Evolutionary conservation across 305 asterid genomes (phyloP).

Genomic region (Plantago lanceolata): DNA sequence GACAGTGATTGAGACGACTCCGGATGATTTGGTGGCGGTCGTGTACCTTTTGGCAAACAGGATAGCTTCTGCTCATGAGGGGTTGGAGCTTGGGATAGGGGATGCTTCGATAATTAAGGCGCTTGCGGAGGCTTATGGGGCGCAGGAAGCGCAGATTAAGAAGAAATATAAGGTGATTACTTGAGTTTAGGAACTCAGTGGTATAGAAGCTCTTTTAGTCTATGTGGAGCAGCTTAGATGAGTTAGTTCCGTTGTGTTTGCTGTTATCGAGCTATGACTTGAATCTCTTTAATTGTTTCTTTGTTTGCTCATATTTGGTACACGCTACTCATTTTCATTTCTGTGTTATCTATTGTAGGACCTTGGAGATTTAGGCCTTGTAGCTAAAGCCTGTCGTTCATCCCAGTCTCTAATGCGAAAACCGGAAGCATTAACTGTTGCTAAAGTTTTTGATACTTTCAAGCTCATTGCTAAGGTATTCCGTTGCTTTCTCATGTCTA

Average conservation of each 20-base stretch:
- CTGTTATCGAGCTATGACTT: slow-evolving; percentile 7
- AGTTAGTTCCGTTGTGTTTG: neutral
- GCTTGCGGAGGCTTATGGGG: slow-evolving; percentile 92
- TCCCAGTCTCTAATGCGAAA: slow-evolving; percentile 85
- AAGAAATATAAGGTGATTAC: slow-evolving; percentile 65
- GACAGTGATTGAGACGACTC: slow-evolving; percentile 80
- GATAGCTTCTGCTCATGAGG: slow-evolving; percentile 84
- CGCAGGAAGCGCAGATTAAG: slow-evolving; percentile 66
- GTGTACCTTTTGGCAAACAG: slow-evolving; percentile 72
- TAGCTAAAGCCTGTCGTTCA: slow-evolving; percentile 87
- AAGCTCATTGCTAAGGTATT: slow-evolving; percentile 80
- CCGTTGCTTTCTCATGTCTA: slow-evolving; percentile 2
- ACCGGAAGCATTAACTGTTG: slow-evolving; percentile 81
- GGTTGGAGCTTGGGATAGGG: slow-evolving; percentile 93
- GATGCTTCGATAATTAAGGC: slow-evolving; percentile 79
- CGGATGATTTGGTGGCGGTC: slow-evolving; percentile 66
- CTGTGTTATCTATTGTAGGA: slow-evolving; percentile 38
- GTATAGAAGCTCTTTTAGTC: neutral
- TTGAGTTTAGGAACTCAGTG: slow-evolving; percentile 5
- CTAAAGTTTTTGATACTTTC: slow-evolving; percentile 78
- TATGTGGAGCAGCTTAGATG: neutral
- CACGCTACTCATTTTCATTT: slow-evolving; percentile 17
- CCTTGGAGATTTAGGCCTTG: slow-evolving; percentile 93
- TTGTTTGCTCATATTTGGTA: neutral
- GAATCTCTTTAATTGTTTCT: neutral